phyloP scores from a whole-genome alignment of 805 yeast species.

The Cyberlindnera xishuangbannaensis region DNA sequence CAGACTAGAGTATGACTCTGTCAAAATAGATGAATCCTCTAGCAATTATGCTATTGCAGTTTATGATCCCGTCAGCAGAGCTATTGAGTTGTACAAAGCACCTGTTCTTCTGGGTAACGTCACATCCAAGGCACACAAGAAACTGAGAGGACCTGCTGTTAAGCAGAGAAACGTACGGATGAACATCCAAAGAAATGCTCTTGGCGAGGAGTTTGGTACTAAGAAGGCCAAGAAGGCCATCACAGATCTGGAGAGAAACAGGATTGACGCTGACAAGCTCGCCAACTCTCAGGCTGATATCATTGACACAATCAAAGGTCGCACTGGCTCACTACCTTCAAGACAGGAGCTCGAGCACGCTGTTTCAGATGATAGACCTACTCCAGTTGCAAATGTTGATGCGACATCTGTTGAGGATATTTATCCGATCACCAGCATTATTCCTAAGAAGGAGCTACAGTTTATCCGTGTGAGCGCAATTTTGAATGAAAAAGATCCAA shows the following conservation, averaged over 20 bases:
- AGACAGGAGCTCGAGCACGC: conserved; percentile 52
- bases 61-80: conserved; percentile 61
- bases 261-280: conserved; percentile 79
- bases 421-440: conserved; percentile 66
- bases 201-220: conserved; percentile 97
- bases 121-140: conserved; percentile 54
- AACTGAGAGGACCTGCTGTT: conserved; percentile 55
- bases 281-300: conserved; percentile 73
- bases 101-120: conserved; percentile 62
- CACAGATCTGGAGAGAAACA: conserved; percentile 70
- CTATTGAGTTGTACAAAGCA: conserved; percentile 57
- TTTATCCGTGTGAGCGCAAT: conserved; percentile 60
- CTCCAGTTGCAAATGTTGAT: conserved; percentile 67
- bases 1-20: conserved; percentile 68
- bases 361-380: conserved; percentile 68
- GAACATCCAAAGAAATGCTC: conserved; percentile 64
- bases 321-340: conserved; percentile 71
- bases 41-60: conserved; percentile 65
- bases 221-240: conserved; percentile 92
- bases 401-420: conserved; percentile 83
- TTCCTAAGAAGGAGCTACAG: conserved; percentile 60
- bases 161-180: conserved; percentile 46
- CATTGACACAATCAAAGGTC: conserved; percentile 66
- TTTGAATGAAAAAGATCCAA: conserved; percentile 46
- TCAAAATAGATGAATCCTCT: conserved; percentile 30